phyloP scores from a whole-genome alignment of 2,329 filamentous ascomycete genomes.

The Boeremia lycopersici region DNA sequence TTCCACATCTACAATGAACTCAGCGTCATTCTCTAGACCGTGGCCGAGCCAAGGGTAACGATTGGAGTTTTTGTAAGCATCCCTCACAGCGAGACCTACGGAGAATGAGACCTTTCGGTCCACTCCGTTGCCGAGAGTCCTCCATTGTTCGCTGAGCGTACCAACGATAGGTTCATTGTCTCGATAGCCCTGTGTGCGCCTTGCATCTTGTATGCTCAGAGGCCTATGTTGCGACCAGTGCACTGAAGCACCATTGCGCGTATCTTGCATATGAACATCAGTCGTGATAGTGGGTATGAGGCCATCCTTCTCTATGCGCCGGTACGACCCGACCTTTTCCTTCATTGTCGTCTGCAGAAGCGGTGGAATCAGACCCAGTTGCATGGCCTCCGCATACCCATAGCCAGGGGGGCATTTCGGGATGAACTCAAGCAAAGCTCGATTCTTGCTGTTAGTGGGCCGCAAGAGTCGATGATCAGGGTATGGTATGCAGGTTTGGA shows the following conservation, averaged over 20 bases:
- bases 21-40: not conserved
- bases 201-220: slow-evolving; percentile 69
- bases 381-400: slow-evolving; percentile 40
- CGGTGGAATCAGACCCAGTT: slow-evolving; percentile 44
- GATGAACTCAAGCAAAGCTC: slow-evolving; percentile 61
- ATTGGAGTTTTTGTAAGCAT: not conserved
- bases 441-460: slow-evolving; percentile 29
- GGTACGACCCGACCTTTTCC: slow-evolving; percentile 50
- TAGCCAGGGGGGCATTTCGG: slow-evolving; percentile 59
- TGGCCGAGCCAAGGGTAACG: not conserved
- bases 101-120: slow-evolving; percentile 70
- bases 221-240: slow-evolving; percentile 71
- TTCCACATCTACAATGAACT: not conserved
- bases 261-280: slow-evolving; percentile 56
- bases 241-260: slow-evolving; percentile 59
- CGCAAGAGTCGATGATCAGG: slow-evolving; percentile 69
- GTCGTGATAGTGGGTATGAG: slow-evolving; percentile 71
- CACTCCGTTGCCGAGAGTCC: slow-evolving; percentile 78
- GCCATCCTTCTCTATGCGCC: slow-evolving; percentile 57
- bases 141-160: slow-evolving; percentile 60
- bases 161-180: slow-evolving; percentile 76
- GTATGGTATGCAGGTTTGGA: slow-evolving; percentile 65
- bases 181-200: slow-evolving; percentile 71
- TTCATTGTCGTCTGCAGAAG: slow-evolving; percentile 27
- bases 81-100: slow-evolving; percentile 59